Evolutionary conservation across 108 stramenopile genomes (phyloP), one percentile per base, ranked within the genome.

Genomic region (Cylindrotheca fusiformis): DNA sequence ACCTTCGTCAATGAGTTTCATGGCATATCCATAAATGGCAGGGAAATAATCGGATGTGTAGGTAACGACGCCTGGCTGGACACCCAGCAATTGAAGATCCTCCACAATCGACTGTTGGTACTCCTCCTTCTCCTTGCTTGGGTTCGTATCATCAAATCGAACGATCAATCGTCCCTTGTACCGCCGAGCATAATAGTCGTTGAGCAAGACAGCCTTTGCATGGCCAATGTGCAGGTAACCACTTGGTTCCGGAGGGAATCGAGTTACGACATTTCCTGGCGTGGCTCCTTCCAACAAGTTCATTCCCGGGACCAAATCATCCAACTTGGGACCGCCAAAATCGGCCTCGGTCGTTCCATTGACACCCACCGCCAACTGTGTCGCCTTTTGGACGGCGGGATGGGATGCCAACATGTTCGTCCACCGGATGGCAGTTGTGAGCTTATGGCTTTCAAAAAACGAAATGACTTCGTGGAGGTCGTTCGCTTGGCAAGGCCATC

Each of bases 181-280:
- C 2, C 89, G 70, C 44, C 89, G 77, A 1, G 99, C 99, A 75
- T 99, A 99, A 73, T 97, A 98, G 63, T 99, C 88, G 72, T 98
- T 99, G 57, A 99, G 73, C 53, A 96, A 62, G 57, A 97, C 96
- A 14, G 97, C 96, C 83, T 99, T 99, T 56, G 98, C 96, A 72
- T 99, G 99, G 1, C 99, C 99, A 50, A 99, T 94, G 86, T 99
- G 99, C 55, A 99, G 79, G 66, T 98, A 99, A 2, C 99, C 99
- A 36, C 88, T 90, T 1, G 99, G 99, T 79, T 99, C 99, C 26
- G 99, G 99, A 3, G 99, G 99, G 68, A 99, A 99, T 1, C 99
- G 84, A 1, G 94, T 95, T 18, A 88, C 86, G 23, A 94, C 93
- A 52, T 78, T 80, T 56, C 97, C 97, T 4, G 93, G 88, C 46